Percentiles rank a stretch among this genome's conserved stretches.
Evolutionary conservation across 352 stramenopile species (phyloP).

Genomic region (Phytophthora melonis): DNA sequence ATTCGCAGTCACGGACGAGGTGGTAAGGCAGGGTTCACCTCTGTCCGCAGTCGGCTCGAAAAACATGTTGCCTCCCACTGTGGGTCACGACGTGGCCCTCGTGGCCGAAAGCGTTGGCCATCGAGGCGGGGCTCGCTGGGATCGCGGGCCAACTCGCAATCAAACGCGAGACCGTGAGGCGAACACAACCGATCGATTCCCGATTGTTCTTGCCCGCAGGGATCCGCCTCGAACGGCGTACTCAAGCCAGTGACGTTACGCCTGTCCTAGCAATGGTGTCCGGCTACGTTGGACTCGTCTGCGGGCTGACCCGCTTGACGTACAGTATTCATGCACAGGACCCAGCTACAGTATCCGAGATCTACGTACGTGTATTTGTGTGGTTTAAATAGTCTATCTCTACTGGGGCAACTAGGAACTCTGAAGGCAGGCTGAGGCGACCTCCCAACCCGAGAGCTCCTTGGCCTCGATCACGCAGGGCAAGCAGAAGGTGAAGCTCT

Average conservation of each 20-base stretch:
- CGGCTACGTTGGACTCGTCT: constrained; percentile 10
- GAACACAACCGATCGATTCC: not conserved
- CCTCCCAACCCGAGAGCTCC: constrained; percentile 50
- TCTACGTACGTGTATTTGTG: not conserved
- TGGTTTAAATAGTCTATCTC: constrained; percentile 23
- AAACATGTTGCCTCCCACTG: constrained; percentile 31
- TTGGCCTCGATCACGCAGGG: constrained; percentile 62
- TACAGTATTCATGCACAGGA: constrained; percentile 14
- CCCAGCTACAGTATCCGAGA: not conserved
- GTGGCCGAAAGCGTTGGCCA: constrained; percentile 20
- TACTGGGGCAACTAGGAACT: constrained; percentile 11
- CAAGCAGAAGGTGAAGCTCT: constrained; percentile 59
- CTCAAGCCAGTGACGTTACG: constrained; percentile 7
- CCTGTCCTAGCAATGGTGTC: not conserved
- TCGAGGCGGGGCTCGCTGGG: not conserved
- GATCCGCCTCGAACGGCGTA: constrained; percentile 13
- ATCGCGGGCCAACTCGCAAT: not conserved
- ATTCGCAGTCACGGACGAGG: constrained; percentile 24
- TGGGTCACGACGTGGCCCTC: not conserved
- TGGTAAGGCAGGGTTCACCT: constrained; percentile 26
- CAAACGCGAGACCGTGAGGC: not conserved
- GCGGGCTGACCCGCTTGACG: constrained; percentile 6
- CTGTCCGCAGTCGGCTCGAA: constrained; percentile 25
- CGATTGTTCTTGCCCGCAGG: constrained; percentile 13
- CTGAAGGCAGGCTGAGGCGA: constrained; percentile 43